Conservation (phyloP, 441 rosid genomes). For the Pelargonium australe region DNA sequence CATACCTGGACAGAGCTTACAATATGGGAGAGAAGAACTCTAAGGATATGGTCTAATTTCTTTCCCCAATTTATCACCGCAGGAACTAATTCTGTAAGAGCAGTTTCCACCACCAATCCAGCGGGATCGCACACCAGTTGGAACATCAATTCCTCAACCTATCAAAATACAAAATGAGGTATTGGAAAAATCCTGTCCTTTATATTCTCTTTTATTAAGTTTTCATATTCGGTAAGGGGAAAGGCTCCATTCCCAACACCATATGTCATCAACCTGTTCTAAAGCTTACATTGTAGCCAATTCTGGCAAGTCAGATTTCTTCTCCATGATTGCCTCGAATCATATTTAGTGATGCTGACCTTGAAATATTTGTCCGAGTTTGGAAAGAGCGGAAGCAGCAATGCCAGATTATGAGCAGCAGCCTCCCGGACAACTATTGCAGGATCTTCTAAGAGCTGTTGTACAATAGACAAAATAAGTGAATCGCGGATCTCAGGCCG, state of each 20-base stretch:
- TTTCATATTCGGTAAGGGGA: slow-evolving; percentile 36
- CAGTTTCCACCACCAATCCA: slow-evolving; percentile 87
- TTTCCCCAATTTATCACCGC: slow-evolving; percentile 83
- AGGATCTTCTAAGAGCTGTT: slow-evolving; percentile 88
- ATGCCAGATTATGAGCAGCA: slow-evolving; percentile 83
- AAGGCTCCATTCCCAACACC: slow-evolving; percentile 48
- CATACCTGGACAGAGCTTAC: slow-evolving; percentile 79
- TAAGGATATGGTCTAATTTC: slow-evolving; percentile 70
- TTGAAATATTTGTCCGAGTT: slow-evolving; percentile 95
- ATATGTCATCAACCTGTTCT: slow-evolving; percentile 57
- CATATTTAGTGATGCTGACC: slow-evolving; percentile 86
- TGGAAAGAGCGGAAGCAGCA: slow-evolving; percentile 94
- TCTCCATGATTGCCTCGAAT: slow-evolving; percentile 71
- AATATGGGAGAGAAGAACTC: slow-evolving; percentile 69
- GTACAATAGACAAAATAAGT: slow-evolving; percentile 87
- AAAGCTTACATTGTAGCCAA: slow-evolving; percentile 68
- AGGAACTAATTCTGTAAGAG: slow-evolving; percentile 80
- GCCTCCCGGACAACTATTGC: slow-evolving; percentile 95
- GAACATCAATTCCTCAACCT: slow-evolving; percentile 96
- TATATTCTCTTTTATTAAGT: slow-evolving; percentile 12
- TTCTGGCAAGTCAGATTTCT: slow-evolving; percentile 70
- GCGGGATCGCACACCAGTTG: slow-evolving; percentile 86
- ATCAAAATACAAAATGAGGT: slow-evolving; percentile 33
- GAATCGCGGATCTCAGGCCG: slow-evolving; percentile 95
- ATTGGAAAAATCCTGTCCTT: slow-evolving; percentile 25